Percentiles rank a stretch among this genome's conserved stretches.
Conservation (phyloP, 352 stramenopile genomes). For the Globisporangium abappressorium region DNA sequence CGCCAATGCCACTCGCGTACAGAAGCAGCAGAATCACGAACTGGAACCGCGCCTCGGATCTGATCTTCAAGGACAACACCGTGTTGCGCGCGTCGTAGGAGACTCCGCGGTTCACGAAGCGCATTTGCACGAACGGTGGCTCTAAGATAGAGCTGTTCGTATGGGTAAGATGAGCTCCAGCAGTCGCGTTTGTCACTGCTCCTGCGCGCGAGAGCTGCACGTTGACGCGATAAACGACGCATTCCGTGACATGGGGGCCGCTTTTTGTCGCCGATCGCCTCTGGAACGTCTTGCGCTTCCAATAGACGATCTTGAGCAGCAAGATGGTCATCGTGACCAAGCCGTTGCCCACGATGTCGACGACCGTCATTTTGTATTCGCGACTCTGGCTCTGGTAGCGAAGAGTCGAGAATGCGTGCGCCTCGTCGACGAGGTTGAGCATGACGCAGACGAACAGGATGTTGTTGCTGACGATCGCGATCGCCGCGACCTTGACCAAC, state of each 20-base stretch:
- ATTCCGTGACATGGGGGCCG: conserved; percentile 16
- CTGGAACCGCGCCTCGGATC: conserved; percentile 3
- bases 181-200: not conserved
- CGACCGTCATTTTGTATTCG: conserved; percentile 17
- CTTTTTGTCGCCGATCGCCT: not conserved
- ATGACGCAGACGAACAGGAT: conserved; percentile 26
- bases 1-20: not conserved
- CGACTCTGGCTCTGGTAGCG: conserved; percentile 18
- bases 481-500: conserved; percentile 2
- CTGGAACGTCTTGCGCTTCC: conserved; percentile 17
- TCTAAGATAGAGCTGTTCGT: not conserved
- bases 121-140: conserved; percentile 8
- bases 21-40: not conserved
- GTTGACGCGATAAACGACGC: conserved; percentile 19
- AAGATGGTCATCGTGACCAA: conserved; percentile 25
- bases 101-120: conserved; percentile 6
- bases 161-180: too few species aligned
- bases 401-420: conserved; percentile 15
- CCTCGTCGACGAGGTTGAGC: conserved; percentile 20
- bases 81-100: not conserved
- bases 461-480: conserved; percentile 16
- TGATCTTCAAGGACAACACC: conserved; percentile 9
- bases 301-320: conserved; percentile 27
- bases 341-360: conserved; percentile 27
- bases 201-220: not conserved